A percentile compares a stretch with the other conserved stretches of the same genome.
phyloP scores from a whole-genome alignment of 306 rosid genomes.

The Malus sieversii region DNA sequence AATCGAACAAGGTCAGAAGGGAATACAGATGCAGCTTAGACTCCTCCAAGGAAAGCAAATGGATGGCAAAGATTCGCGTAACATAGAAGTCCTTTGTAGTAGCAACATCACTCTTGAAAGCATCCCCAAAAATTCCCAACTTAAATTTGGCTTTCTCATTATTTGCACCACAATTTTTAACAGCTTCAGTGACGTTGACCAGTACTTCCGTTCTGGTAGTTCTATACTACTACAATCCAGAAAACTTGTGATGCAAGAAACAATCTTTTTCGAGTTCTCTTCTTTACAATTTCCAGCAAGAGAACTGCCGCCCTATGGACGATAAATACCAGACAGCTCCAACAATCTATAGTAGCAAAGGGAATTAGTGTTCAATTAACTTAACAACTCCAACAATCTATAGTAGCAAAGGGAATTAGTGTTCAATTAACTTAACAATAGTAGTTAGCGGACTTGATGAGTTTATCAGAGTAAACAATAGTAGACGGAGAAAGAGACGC shows the following conservation, averaged over 20 bases:
- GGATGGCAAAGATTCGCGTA: no score
- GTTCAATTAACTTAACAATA: no score
- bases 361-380: no score
- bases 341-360: no score
- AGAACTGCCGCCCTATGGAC: constrained; percentile 69
- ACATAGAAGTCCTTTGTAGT: constrained; percentile 26
- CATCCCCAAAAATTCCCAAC: constrained; percentile 80
- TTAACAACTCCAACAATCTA: constrained; percentile 76
- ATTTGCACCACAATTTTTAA: constrained; percentile 37
- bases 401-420: not conserved
- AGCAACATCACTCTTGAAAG: constrained; percentile 58
- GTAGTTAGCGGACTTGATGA: no score
- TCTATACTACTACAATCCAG: constrained; percentile 50
- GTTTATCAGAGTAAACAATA: no score
- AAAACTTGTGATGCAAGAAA: constrained; percentile 47
- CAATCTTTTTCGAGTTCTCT: constrained; percentile 32
- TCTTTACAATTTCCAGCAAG: constrained; percentile 51
- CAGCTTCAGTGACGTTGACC: constrained; percentile 51
- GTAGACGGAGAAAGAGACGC: not conserved
- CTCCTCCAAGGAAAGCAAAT: not conserved
- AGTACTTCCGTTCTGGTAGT: constrained; percentile 39
- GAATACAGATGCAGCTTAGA: not conserved
- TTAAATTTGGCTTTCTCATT: constrained; percentile 34
- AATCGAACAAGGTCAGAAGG: not conserved
- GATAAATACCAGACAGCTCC: constrained; percentile 75